Base-by-base conservation (phyloP, 2,329 filamentous ascomycete species). In the Colletotrichum ledebouriae region DNA sequence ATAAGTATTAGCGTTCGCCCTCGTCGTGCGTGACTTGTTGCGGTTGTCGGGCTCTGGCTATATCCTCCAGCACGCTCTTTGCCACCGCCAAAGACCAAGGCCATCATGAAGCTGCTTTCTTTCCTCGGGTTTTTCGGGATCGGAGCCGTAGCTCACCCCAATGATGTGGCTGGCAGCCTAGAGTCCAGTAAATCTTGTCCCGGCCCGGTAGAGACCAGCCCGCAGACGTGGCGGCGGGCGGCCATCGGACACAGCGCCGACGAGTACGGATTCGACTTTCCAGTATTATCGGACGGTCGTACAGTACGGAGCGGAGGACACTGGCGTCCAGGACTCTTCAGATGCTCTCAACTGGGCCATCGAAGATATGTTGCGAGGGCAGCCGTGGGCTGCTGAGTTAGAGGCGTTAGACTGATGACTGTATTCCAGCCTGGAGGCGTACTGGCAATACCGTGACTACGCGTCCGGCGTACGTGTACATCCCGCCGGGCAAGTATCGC, bases 401-500 rank as follows among this genome's bases (percentile, higher is more conserved):
- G 29, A 29, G 29, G 6, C 29, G 29, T 29, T 9, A 9, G 29
- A 29, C 29, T 29, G 29, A 29, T 29, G 6, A 9, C 29, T 29
- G 29, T 7, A 13, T 11, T 17, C n/a, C 15, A 75, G 74, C 73
- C 4, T 73, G 73, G 72, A 72, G 72, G 49, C 64, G 75, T 3
- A 74, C 72, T 3, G 73, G 69, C 12, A 75, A 75, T 67, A 75
- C 73, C 4, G 73, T 75, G 37, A 77, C 73, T 39, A 74, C 59
- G 22, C 62, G 61, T n/a, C 66, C 66, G 33, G 66, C 61, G 37
- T 69, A 69, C 55, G 67, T 78, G 13, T 78, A 77, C 59, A 70
- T 78, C n/a, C 75, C 75, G 2, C 73, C 72, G 9, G 77, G 77
- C 47, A 75, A 65, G 12, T 78, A 78, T 67, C 73, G 74, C 33